Conservation (phyloP, 495 filamentous ascomycete species). For the Penicillium egyptiacum region DNA sequence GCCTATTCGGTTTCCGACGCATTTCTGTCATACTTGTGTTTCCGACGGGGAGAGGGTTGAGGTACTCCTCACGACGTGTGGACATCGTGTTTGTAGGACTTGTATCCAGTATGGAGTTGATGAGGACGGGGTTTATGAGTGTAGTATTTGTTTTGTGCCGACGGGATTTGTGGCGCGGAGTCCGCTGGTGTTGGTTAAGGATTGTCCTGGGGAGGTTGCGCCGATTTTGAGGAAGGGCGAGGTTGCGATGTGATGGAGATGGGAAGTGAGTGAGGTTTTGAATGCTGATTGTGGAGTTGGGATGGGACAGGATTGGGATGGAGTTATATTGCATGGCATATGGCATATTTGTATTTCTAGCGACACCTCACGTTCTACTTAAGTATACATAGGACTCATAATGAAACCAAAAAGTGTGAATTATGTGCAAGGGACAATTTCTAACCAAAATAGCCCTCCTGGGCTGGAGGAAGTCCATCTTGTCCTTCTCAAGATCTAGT, state of each 20-base stretch:
- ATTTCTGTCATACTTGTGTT: slow-evolving; percentile 33
- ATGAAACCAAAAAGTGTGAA: neutral
- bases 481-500: neutral
- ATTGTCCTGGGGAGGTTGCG: neutral
- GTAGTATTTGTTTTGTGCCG: slow-evolving; percentile 28
- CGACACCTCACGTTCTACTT: neutral
- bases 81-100: slow-evolving; percentile 28
- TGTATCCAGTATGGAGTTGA: slow-evolving; percentile 25
- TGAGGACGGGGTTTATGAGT: slow-evolving; percentile 23
- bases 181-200: slow-evolving; percentile 4
- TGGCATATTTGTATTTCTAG: slow-evolving; percentile 1
- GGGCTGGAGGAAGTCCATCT: neutral
- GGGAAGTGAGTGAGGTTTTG: neutral
- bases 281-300: neutral
- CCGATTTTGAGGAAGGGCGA: neutral
- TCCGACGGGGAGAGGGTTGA: slow-evolving; percentile 19
- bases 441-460: neutral
- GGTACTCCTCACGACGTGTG: slow-evolving; percentile 27
- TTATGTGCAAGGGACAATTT: slow-evolving; percentile 8
- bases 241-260: neutral
- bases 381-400: neutral
- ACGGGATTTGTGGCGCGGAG: slow-evolving; percentile 16
- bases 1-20: slow-evolving; percentile 18
- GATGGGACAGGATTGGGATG: neutral
- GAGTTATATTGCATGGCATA: neutral